Percentiles rank a stretch among this genome's conserved stretches.
These are phyloP conservation scores for Bathelium albidoporum DNA, from an alignment of 495 filamentous ascomycete genomes.

Conservation along the genomic window DNA sequence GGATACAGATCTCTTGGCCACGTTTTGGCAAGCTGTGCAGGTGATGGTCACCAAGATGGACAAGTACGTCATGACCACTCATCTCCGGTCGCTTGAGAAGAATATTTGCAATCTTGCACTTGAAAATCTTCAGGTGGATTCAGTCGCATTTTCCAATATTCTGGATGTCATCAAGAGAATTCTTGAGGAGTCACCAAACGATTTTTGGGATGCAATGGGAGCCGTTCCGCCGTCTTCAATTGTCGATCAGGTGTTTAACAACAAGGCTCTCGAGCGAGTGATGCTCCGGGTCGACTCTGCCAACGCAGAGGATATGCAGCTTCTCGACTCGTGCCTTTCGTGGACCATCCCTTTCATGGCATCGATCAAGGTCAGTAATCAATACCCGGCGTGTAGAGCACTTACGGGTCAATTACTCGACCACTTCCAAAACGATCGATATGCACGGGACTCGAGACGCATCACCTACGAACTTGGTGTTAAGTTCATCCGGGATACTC, in stretches of 20 bases:
- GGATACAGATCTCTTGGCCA: constrained; percentile 43
- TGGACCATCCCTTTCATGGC: constrained; percentile 66
- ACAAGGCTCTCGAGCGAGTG: constrained; percentile 52
- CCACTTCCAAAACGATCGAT: constrained; percentile 45
- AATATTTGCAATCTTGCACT: constrained; percentile 67
- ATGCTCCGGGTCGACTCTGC: constrained; percentile 47
- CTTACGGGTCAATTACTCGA: constrained; percentile 60
- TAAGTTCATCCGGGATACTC: constrained; percentile 28
- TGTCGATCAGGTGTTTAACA: constrained; percentile 66
- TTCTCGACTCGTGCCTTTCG: constrained; percentile 49
- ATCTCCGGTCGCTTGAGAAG: constrained; percentile 65
- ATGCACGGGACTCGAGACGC: constrained; percentile 14
- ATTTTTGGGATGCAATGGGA: constrained; percentile 81
- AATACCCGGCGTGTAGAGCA: constrained; percentile 60
- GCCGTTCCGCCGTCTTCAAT: constrained; percentile 62
- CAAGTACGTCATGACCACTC: constrained; percentile 64
- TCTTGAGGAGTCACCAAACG: constrained; percentile 59
- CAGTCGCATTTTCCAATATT: constrained; percentile 48
- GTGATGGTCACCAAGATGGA: constrained; percentile 60
- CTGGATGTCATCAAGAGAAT: constrained; percentile 56
- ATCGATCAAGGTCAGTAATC: constrained; percentile 61
- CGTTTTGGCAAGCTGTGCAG: constrained; percentile 66
- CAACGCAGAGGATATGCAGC: constrained; percentile 44
- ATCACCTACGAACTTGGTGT: constrained; percentile 41
- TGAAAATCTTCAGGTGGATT: constrained; percentile 57